phyloP scores from a whole-genome alignment of 2,329 filamentous ascomycete species.

The Apiospora phragmitis region DNA sequence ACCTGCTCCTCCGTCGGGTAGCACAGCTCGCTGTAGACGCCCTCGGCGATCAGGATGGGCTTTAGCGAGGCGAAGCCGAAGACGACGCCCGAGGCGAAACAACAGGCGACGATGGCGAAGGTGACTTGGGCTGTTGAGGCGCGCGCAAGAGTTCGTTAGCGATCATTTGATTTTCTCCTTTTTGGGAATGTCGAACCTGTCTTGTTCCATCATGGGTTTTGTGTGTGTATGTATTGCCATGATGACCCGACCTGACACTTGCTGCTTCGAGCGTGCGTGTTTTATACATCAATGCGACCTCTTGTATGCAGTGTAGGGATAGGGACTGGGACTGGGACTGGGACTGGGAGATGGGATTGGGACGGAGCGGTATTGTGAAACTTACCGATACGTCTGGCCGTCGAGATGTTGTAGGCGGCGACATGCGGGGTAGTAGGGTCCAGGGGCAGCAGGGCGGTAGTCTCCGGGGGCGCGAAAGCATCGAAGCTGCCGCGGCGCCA shows the following conservation, averaged over 20 bases:
- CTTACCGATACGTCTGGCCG: constrained; percentile 29
- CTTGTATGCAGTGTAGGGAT: background rate
- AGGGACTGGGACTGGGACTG: no score
- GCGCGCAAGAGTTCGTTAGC: background rate
- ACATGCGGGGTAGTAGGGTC: constrained; percentile 27
- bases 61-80: constrained; percentile 68
- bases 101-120: constrained; percentile 64
- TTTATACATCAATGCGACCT: constrained; percentile 5
- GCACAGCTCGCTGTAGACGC: constrained; percentile 57
- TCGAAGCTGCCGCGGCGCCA: constrained; percentile 33
- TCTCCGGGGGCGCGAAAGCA: constrained; percentile 25
- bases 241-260: background rate
- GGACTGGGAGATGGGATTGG: background rate
- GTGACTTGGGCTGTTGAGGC: constrained; percentile 55
- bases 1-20: constrained; percentile 43
- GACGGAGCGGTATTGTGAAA: background rate
- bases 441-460: constrained; percentile 28
- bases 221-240: background rate
- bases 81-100: constrained; percentile 63
- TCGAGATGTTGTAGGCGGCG: constrained; percentile 33
- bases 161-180: background rate
- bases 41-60: constrained; percentile 59
- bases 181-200: background rate
- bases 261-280: background rate
- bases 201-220: background rate